These are phyloP conservation scores for Ophiocordyceps sinensis DNA, from an alignment of 2,329 filamentous ascomycete species.

Conservation along the genomic window DNA sequence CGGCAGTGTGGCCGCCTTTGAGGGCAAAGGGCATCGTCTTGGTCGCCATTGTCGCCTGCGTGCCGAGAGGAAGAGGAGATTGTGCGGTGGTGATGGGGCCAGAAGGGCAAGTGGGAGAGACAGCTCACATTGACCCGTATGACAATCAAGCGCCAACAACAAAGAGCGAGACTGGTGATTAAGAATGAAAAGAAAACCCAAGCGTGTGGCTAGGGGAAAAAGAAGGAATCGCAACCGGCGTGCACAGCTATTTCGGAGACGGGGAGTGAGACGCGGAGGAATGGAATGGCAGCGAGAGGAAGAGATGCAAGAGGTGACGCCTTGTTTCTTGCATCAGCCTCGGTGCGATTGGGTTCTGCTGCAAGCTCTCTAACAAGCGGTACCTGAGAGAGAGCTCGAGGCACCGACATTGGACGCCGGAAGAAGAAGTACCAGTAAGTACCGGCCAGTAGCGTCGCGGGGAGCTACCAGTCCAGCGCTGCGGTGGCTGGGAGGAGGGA, in stretches of 20 bases:
- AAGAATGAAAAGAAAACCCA: neutral
- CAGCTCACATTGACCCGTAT: neutral
- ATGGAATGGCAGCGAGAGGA: constrained; percentile 1
- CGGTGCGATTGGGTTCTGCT: constrained; percentile 1
- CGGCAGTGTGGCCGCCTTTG: constrained; percentile 64
- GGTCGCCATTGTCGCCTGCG: constrained; percentile 28
- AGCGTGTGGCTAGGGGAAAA: neutral
- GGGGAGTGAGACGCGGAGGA: neutral
- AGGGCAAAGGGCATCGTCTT: constrained; percentile 40
- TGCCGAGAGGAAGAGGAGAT: neutral
- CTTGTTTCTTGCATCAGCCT: constrained; percentile 3
- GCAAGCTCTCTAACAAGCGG: neutral
- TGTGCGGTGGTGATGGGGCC: neutral
- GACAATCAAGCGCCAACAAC: too few species aligned
- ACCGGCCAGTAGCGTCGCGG: neutral
- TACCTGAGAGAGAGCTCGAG: neutral
- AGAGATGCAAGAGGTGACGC: constrained; percentile 1
- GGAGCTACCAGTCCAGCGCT: neutral
- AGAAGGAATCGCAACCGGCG: neutral
- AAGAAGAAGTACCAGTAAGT: neutral
- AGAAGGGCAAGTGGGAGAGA: neutral
- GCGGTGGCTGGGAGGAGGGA: constrained; percentile 11
- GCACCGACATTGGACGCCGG: neutral
- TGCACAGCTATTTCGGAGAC: neutral
- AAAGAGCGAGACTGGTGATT: neutral